Evolutionary conservation across 106 monocot genomes (phyloP), one percentile per base, ranked within the genome.

Genomic region (Platanthera guangdongensis): DNA sequence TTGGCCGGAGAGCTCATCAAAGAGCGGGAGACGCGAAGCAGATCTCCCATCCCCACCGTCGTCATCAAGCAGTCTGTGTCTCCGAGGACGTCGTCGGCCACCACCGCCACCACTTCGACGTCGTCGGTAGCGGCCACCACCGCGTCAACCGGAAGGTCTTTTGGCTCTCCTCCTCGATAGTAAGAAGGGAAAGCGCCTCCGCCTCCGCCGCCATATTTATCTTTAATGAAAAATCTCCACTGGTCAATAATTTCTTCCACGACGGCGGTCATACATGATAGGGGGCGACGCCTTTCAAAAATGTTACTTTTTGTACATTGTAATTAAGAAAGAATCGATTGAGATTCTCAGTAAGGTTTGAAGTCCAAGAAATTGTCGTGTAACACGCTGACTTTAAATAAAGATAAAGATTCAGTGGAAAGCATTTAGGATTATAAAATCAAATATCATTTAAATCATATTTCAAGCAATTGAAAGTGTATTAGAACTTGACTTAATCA

Each of bases 21-120:
- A 52, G 79, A 79, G 57, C 72, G 60, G 18, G 73, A 73, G 6
- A 60, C 30, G 52, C 55, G 79, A 47, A 79, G 7, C 25, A 21
- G 12, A 32, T 46, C 21, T 19, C 57, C 70, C 12, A 25, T 79
- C 14, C 72, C 79, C 16, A 53, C 46, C 6, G 79, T 79, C 1
- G 46, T 72, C 9, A 12, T 79, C n/a, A 79, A 79, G 72, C 79
- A 73, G 79, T 18, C 68, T 0, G 51, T 76, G 60, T 60, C 67
- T 49, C 77, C 77, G 8, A 50, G 77, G 51, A 51, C 77, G 2
- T 77, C 77, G 30, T 77, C 77, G 11, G 50, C 77, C 19, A 51
- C 77, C 39, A 77, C 73, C 46, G 11, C 48, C 76, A 72, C 72
- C 13, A 50, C 15, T 47, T 49, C 48, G 12, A 53, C 53, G 53